Base-by-base conservation (phyloP, 805 yeast genomes). In the Saccharomycopsis synnaedendra region DNA sequence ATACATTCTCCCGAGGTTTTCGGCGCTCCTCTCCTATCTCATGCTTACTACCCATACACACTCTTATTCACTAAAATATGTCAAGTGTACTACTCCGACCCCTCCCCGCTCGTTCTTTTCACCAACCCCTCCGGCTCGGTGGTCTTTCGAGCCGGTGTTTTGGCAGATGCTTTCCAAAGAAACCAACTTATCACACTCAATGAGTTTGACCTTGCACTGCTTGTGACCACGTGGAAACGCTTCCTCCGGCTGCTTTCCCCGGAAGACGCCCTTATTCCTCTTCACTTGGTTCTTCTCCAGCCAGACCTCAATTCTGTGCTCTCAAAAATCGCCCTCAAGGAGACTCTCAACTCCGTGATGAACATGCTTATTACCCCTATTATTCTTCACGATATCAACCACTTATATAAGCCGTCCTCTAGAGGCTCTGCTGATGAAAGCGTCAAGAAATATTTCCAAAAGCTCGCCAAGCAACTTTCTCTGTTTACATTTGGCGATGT, bases 401-500 rank as follows among this genome's bases (percentile, higher is more conserved):
- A 62, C 65, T 9, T 63, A 77, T 8, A 57, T 27, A 9, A 8
- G 10, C n/a, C 36, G 36, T 34, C 36, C n/a, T 34, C 36, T n/a
- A 34, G 36, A 8, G n/a, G 36, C 53, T 1, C 75, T 84, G 28
- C 69, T 64, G 52, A 81, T 74, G 54, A 63, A 57, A 32, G 36
- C 5, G 36, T 19, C n/a, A 43, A 43, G 29, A 48, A 27, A 4
- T 41, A 58, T 37, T 47, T 59, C 19, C 58, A 43, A 19, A 56
- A 63, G 3, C 53, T 63, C 44, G 59, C 81, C 41, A 71, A 68
- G 53, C 64, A 75, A 30, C 57, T 81, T 40, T 67, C 75, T 5
- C 76, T 80, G 19, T 71, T 82, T 9, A 55, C 83, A 33, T 71
- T 81, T 48, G 81, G 81, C 41, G 75, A 74, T 54, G 64, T 63